Evolutionary conservation across 192 early-diverging fungal genomes (phyloP).

Genomic region (Phycomyces nitens): DNA sequence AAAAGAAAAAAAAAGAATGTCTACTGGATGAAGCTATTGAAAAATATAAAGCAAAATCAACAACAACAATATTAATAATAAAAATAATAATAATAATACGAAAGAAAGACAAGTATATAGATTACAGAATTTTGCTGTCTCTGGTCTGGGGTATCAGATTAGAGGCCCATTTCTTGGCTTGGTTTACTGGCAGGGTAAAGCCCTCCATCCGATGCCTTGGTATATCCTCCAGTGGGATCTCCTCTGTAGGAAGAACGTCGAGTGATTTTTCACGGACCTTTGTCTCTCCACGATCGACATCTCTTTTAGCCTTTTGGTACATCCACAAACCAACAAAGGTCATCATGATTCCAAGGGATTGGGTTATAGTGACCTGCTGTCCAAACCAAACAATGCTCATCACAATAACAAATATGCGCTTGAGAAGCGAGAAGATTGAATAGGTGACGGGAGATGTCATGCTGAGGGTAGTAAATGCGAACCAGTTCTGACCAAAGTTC

Average conservation of each 20-base stretch:
- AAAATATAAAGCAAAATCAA: too few species aligned
- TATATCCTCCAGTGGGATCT: not conserved
- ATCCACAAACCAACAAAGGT: constrained; percentile 83
- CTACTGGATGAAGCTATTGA: too few species aligned
- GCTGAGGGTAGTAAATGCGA: constrained; percentile 76
- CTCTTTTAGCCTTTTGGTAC: constrained; percentile 78
- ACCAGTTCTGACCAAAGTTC: constrained; percentile 78
- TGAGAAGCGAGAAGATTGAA: constrained; percentile 79
- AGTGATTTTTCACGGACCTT: constrained; percentile 31
- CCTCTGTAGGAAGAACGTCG: constrained; percentile 12
- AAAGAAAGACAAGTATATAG: too few species aligned
- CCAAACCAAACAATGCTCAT: constrained; percentile 81
- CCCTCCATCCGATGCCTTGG: not conserved
- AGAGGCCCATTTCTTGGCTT: constrained; percentile 1
- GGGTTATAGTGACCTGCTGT: constrained; percentile 62
- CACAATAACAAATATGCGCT: constrained; percentile 89
- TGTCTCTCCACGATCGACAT: constrained; percentile 48
- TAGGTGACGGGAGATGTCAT: constrained; percentile 84
- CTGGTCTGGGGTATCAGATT: not conserved
- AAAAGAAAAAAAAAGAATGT: too few species aligned
- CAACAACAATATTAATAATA: too few species aligned
- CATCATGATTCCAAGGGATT: constrained; percentile 70
- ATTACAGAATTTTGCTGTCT: too few species aligned
- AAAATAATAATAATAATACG: too few species aligned
- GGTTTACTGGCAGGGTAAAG: not conserved